A percentile compares a stretch with the other conserved stretches of the same genome.
Evolutionary conservation across 2,329 filamentous ascomycete genomes (phyloP).

Genomic region (Aspergillus ruber): DNA sequence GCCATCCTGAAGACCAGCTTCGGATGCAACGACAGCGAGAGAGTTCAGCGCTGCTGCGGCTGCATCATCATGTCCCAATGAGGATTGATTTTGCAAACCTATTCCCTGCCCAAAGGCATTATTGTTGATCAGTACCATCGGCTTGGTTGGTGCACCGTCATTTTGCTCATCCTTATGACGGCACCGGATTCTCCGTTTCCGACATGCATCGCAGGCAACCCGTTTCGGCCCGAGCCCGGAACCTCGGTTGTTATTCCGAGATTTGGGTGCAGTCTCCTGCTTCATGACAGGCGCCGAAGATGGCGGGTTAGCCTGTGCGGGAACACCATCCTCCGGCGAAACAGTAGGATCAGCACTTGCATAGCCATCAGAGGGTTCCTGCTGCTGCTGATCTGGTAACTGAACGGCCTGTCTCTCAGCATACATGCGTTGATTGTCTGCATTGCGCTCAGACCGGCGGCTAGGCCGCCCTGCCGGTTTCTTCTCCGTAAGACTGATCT

Average conservation of each 20-base stretch:
- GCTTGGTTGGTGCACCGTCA: conserved; percentile 21
- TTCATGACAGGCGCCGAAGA: conserved; percentile 16
- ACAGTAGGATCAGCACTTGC: conserved; percentile 11
- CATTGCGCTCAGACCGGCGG: conserved; percentile 51
- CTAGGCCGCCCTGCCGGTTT: conserved; percentile 51
- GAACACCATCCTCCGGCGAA: conserved; percentile 19
- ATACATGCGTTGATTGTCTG: conserved; percentile 36
- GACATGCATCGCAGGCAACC: conserved; percentile 57
- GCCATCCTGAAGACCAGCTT: conserved; percentile 26
- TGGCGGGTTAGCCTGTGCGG: conserved; percentile 13
- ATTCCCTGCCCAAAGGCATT: conserved; percentile 24
- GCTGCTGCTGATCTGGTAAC: conserved; percentile 21
- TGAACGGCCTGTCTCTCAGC: conserved; percentile 33
- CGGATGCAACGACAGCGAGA: conserved; percentile 32
- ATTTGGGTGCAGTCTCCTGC: conserved; percentile 25
- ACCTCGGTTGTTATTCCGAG: conserved; percentile 46
- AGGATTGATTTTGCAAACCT: conserved; percentile 24
- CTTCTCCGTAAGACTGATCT: conserved; percentile 46
- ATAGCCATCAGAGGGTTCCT: conserved; percentile 11
- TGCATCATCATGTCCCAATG: conserved; percentile 32
- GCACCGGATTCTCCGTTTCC: conserved; percentile 56
- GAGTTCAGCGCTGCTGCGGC: conserved; percentile 35
- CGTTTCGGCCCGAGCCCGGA: conserved; percentile 55
- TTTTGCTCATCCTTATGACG: conserved; percentile 54
- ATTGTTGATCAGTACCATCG: conserved; percentile 13